These are phyloP conservation scores for Ajuga reptans DNA, from an alignment of 305 asterid species.

Conservation along the genomic window DNA sequence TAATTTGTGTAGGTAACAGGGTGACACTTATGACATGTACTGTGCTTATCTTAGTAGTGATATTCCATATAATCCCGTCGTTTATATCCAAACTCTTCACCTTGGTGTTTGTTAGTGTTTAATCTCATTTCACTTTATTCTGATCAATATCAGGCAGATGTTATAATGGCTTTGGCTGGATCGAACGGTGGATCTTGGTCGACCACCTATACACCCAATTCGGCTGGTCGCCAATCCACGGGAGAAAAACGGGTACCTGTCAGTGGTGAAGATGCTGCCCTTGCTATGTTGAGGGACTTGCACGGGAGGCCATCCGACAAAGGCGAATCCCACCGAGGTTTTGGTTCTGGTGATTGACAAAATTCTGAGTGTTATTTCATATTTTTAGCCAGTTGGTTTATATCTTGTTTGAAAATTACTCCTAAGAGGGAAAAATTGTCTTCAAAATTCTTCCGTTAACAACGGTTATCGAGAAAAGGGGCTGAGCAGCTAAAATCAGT, in stretches of 20 bases:
- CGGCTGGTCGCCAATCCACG: constrained; percentile 30
- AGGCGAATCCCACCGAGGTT: constrained; percentile 33
- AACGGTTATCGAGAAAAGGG: constrained; percentile 14
- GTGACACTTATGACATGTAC: too few species aligned
- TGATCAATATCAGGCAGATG: constrained; percentile 61
- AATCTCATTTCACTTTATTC: background rate
- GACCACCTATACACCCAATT: constrained; percentile 48
- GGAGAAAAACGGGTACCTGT: constrained; percentile 37
- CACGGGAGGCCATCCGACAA: constrained; percentile 38
- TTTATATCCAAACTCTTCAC: too few species aligned
- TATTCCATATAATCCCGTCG: too few species aligned
- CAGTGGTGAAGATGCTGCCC: constrained; percentile 28
- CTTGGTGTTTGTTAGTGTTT: background rate
- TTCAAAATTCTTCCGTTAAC: background rate
- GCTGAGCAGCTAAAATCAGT: background rate
- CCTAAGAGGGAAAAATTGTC: background rate
- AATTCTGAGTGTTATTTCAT: background rate
- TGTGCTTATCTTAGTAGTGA: too few species aligned
- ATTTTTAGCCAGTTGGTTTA: background rate
- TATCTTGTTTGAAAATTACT: background rate
- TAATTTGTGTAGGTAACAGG: too few species aligned
- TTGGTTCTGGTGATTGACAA: constrained; percentile 38
- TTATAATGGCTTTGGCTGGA: constrained; percentile 84
- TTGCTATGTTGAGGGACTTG: constrained; percentile 39
- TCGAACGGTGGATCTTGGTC: constrained; percentile 94